phyloP scores from a whole-genome alignment of 208 protist genomes.

The Wallacemonas sp. region DNA sequence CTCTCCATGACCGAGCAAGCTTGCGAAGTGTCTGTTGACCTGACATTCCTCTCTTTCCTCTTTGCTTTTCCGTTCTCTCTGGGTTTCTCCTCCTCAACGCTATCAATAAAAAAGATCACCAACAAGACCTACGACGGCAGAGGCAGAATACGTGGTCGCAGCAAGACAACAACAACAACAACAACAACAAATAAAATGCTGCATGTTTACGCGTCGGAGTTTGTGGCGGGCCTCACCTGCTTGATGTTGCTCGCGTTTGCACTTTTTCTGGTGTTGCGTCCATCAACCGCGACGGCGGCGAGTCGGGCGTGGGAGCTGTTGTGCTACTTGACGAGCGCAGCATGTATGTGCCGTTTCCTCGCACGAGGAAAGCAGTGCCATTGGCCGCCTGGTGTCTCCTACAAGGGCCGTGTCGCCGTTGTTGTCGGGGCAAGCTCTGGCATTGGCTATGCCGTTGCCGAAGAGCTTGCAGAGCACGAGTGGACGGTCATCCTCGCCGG shows the following conservation, averaged over 20 bases:
- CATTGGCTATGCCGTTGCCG: slow-evolving; percentile 71
- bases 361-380: slow-evolving; percentile 51
- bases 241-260: slow-evolving; percentile 8
- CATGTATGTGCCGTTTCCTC: slow-evolving; percentile 44
- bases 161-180: slow-evolving; percentile 8
- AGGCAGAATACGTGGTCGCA: neutral
- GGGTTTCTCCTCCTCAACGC: too few relatives aligned
- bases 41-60: too few relatives aligned
- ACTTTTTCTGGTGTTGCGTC: slow-evolving; percentile 11
- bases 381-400: slow-evolving; percentile 67
- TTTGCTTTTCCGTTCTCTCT: too few relatives aligned
- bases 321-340: slow-evolving; percentile 28
- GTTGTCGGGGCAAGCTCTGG: slow-evolving; percentile 81
- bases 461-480: slow-evolving; percentile 69
- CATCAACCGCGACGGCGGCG: neutral
- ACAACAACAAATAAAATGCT: slow-evolving; percentile 43
- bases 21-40: too few relatives aligned
- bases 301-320: slow-evolving; percentile 9
- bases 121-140: too few relatives aligned
- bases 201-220: slow-evolving; percentile 66
- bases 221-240: slow-evolving; percentile 27
- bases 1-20: too few relatives aligned
- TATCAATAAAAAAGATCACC: too few relatives aligned
- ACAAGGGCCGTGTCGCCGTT: slow-evolving; percentile 64
- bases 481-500: slow-evolving; percentile 81